Base-by-base conservation (phyloP, 2,329 filamentous ascomycete genomes). In the Botrytis porri region DNA sequence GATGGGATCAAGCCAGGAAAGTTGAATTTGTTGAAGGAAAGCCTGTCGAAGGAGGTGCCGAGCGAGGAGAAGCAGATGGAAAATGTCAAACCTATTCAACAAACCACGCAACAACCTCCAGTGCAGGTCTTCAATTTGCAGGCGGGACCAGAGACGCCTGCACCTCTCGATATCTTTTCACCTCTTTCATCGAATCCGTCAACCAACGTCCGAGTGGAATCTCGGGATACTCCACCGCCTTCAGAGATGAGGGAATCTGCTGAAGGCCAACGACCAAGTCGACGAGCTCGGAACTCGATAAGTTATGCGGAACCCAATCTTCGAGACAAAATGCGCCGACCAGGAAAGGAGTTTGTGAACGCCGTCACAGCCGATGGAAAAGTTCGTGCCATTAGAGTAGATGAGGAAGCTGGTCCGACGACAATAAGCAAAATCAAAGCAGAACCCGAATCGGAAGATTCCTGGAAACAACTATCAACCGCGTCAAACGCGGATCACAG, bases 291-390 rank as follows among this genome's bases (percentile, higher is more conserved):
- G 77, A 84, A 88, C 18, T 86, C 89, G 67, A 88, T 96, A 75
- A 95, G 92, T 83, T 96, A 96, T 81, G 92, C 92, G 18, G 92
- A 95, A 81, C 93, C 93, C 1, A 95, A 92, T 78, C 84, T 96
- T 60, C 87, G 92, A 75, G 92, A 91, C 79, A 96, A 96, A 83
- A 95, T 96, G 93, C 88, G 93, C 73, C 88, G 93, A 74, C 92
- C 93, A 35, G 92, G 91, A 1, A 93, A 93, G 79, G 89, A 93
- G 76, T 82, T 95, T 16, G 88, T 91, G 51, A 92, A 94, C 80
- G 93, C 92, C 1, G 92, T 95, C 22, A 83, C 87, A 18, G 89
- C 88, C n/a, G 88, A 91, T 77, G 87, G 86, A 45, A 89, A 86
- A 78, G 84, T 72, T 43, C 75, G 72, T 35, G 70, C 45, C 35